Evolutionary conservation across 2,329 filamentous ascomycete species (phyloP), one percentile per base, ranked within the genome.

Genomic region (Cercospora sesami): DNA sequence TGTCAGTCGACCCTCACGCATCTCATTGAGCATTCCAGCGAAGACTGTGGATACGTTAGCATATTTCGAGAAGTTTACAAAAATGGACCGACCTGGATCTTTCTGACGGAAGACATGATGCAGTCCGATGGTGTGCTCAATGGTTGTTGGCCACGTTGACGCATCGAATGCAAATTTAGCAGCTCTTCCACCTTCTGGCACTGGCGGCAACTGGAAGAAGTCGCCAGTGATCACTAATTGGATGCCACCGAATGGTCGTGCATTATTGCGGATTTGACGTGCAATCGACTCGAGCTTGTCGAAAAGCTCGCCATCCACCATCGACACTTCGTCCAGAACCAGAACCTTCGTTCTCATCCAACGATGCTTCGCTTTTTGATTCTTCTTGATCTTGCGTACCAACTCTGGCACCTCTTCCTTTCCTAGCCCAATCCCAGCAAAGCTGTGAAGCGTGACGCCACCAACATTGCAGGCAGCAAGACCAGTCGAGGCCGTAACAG

Each of bases 81-180:
- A n/a, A 45, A 18, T 45, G 30, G 5, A 77, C 82, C 74, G 81
- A 89, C 87, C 83, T 8, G 87, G 87, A 77, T 99, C 95, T 71
- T 91, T 93, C 77, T 99, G 95, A 81, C 95, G 92, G 82, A 99
- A 99, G 10, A 99, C 92, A 75, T 98, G 92, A 1, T 94, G 97
- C 60, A 99, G 83, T 7, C 94, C 92, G 76, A 99, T 97, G 0
- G 95, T 99, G 77, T 98, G 94, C 75, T 97, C 90, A 69, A 99
- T 96, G 1, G 91, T 91, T 0, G 93, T 97, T 66, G 86, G 90
- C 95, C 96, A 99, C 0, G 94, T 96, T 2, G 87, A 87, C 7
- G 94, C 94, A 75, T 97, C 92, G 77, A 99, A 99, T 0, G 94
- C 91, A 79, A 99, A 99, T 76, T 93, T 97, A 58, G 90, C 88